Evolutionary conservation across 192 early-diverging fungal species (phyloP).

Genomic region (Coemansia sp.): DNA sequence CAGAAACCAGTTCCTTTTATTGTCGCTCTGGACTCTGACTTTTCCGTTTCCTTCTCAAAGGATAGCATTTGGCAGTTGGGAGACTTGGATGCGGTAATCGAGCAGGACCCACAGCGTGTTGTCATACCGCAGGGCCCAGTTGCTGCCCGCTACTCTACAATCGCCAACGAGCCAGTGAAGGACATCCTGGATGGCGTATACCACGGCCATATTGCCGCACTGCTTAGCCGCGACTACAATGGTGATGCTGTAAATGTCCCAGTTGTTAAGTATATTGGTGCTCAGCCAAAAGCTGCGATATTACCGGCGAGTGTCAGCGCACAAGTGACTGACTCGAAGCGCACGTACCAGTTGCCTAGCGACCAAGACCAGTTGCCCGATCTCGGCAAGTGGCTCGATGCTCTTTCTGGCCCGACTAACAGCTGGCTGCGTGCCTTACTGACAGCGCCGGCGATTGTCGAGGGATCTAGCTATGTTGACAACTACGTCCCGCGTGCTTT

Average conservation of each 20-base stretch:
- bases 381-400: slow-evolving; percentile 62
- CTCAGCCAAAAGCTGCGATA: not conserved
- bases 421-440: slow-evolving; percentile 22
- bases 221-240: slow-evolving; percentile 74
- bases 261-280: slow-evolving; percentile 71
- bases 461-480: slow-evolving; percentile 65
- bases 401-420: slow-evolving; percentile 18
- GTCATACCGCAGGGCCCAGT: slow-evolving; percentile 88
- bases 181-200: slow-evolving; percentile 87
- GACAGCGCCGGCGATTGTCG: slow-evolving; percentile 71
- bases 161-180: slow-evolving; percentile 80
- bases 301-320: not conserved
- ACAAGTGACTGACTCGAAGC: not conserved
- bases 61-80: slow-evolving; percentile 90
- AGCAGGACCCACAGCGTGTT: slow-evolving; percentile 80
- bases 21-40: slow-evolving; percentile 77
- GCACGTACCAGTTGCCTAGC: slow-evolving; percentile 3
- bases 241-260: slow-evolving; percentile 64
- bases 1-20: slow-evolving; percentile 37
- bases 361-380: slow-evolving; percentile 9
- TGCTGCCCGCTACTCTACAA: slow-evolving; percentile 73
- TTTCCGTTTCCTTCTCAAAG: too few species aligned
- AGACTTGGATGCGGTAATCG: slow-evolving; percentile 68
- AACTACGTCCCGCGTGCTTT: slow-evolving; percentile 64
- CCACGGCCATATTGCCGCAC: slow-evolving; percentile 71